A percentile compares a stretch with the other conserved stretches of the same genome.
These are phyloP conservation scores for Cocos nucifera DNA, from an alignment of 176 grass and related monocot genomes.

Conservation along the genomic window DNA sequence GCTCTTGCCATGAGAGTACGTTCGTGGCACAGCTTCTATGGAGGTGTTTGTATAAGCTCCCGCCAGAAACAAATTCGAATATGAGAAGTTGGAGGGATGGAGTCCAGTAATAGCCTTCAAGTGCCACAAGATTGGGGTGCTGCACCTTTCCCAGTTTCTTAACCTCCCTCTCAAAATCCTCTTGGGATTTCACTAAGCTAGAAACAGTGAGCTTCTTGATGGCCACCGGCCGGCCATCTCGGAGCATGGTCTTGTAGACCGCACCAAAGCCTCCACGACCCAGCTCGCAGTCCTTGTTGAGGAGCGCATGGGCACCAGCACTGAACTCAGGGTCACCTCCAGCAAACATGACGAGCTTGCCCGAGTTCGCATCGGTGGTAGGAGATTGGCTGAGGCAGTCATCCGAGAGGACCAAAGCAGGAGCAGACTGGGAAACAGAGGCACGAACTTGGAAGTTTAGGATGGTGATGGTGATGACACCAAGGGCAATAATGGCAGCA, in stretches of 20 bases:
- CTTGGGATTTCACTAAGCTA: slow-evolving; percentile 96
- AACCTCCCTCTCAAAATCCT: slow-evolving; percentile 96
- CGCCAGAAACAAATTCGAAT: slow-evolving; percentile 79
- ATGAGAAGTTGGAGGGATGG: slow-evolving; percentile 92
- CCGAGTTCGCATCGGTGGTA: slow-evolving; percentile 60
- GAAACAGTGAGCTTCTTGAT: slow-evolving; percentile 99
- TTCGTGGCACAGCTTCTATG: slow-evolving; percentile 60
- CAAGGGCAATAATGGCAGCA: slow-evolving; percentile 69
- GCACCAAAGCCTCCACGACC: slow-evolving; percentile 96
- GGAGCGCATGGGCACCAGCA: slow-evolving; percentile 73
- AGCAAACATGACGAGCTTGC: slow-evolving; percentile 94
- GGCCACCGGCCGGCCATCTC: slow-evolving; percentile 72
- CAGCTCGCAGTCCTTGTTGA: slow-evolving; percentile 95
- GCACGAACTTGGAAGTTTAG: slow-evolving; percentile 64
- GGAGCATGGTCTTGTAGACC: slow-evolving; percentile 76
- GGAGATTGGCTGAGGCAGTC: slow-evolving; percentile 88
- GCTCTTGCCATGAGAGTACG: slow-evolving; percentile 77
- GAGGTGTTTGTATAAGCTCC: slow-evolving; percentile 70
- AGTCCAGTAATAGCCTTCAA: slow-evolving; percentile 96
- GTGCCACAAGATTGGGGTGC: slow-evolving; percentile 71
- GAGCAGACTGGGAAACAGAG: slow-evolving; percentile 40
- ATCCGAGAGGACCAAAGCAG: slow-evolving; percentile 60
- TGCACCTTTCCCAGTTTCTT: slow-evolving; percentile 77
- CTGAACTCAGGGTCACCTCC: slow-evolving; percentile 87
- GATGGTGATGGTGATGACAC: slow-evolving; percentile 74